Base-by-base conservation (phyloP, 2,329 filamentous ascomycete species). In the Helminthosporium solani region DNA sequence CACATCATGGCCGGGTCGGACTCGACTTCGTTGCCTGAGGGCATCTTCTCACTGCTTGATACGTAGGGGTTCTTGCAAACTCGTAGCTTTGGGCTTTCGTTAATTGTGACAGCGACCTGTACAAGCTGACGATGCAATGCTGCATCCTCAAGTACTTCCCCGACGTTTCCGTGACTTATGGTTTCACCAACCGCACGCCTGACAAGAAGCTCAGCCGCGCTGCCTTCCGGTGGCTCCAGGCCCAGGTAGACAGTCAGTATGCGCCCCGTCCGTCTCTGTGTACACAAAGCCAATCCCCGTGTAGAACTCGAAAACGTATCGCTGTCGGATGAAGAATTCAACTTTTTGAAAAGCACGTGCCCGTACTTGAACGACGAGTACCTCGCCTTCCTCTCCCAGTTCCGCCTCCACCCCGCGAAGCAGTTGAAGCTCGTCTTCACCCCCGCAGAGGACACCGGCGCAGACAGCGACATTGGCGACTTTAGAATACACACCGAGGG, bases 111-210 rank as follows among this genome's bases (percentile, higher is more conserved):
- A 66, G 62, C 1, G 84, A 87, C 68, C 72, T 99, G 50, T 99
- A 96, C 81, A 99, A 99, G 73, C 74, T 99, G 72, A 99, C 94
- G 16, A 99, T 99, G 94, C 94, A 99, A 85, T 96, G 70, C 42
- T 72, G 69, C 51, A 86, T 97, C 55, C 81, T 95, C 58, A 95
- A 95, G 72, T 95, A 91, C 75, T 97, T 95, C 71, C 86, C 86
- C 27, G 79, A 91, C 47, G 75, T 70, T 60, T 81, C 85, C 35
- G 94, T 97, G 47, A 90, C 88, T 2, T 99, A 97, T 67, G 84
- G 87, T 49, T 96, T 95, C 74, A 97, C 90, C 41, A 99, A 99
- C 69, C 87, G 94, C 40, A 99, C 94, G 1, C 89, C 90, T 7
- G 84, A 96, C 51, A 95, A 96, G 83, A 90, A 91, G 68, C 78